A percentile compares a stretch with the other conserved stretches of the same genome.
phyloP scores from a whole-genome alignment of 2,329 filamentous ascomycete genomes.

The Coniella vitis region DNA sequence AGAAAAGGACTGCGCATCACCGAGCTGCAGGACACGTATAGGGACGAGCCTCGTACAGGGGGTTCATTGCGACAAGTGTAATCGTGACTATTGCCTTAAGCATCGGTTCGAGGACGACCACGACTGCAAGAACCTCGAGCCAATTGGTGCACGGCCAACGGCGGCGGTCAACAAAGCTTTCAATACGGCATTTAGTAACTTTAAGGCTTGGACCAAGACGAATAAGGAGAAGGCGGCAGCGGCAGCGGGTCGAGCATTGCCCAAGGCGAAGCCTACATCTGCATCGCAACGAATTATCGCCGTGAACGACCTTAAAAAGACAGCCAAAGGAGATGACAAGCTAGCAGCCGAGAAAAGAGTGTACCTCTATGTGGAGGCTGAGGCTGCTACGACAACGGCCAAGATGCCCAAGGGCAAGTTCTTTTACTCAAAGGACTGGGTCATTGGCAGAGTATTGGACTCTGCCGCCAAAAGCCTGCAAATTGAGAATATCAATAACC shows the following conservation, averaged over 20 bases:
- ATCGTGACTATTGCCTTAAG: constrained; percentile 69
- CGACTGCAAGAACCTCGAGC: constrained; percentile 70
- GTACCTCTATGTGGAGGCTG: constrained; percentile 85
- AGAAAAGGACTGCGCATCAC: constrained; percentile 62
- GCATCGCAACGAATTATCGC: constrained; percentile 60
- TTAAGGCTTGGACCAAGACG: constrained; percentile 73
- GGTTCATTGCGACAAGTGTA: constrained; percentile 66
- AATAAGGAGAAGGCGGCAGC: constrained; percentile 47
- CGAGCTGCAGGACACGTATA: constrained; percentile 62
- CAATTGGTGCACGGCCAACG: constrained; percentile 41
- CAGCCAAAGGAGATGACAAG: constrained; percentile 84
- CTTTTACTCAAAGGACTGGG: constrained; percentile 80
- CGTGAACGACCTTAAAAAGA: constrained; percentile 73
- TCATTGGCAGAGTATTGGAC: constrained; percentile 76
- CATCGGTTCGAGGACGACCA: constrained; percentile 76
- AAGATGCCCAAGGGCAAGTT: constrained; percentile 79
- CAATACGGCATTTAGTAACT: constrained; percentile 64
- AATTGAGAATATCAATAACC: constrained; percentile 79
- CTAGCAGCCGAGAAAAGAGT: constrained; percentile 76
- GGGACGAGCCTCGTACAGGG: constrained; percentile 62
- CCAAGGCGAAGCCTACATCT: constrained; percentile 56
- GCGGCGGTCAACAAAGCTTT: constrained; percentile 56
- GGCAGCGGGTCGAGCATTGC: constrained; percentile 49
- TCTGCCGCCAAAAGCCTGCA: constrained; percentile 70
- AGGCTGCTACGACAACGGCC: constrained; percentile 74